Evolutionary conservation across 2,329 filamentous ascomycete genomes (phyloP), one percentile per base, ranked within the genome.

Genomic region (Triangularia verruculosa): DNA sequence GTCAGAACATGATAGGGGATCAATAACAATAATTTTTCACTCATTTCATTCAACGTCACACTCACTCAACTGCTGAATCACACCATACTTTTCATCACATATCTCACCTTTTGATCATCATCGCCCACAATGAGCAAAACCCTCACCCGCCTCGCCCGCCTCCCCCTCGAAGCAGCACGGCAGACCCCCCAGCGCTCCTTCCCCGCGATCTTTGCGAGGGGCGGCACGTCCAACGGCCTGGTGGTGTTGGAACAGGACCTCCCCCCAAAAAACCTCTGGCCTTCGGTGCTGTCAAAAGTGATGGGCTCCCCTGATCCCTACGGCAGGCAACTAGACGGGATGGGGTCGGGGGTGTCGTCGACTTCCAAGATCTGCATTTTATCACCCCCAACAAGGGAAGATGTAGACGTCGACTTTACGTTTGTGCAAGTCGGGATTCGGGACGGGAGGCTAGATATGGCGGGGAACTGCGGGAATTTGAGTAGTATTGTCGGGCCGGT

Each of bases 401-500:
- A 67, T 20, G 67, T 67, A 32, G 68, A 69, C 12, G 66, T 72
- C 11, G 68, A 70, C 12, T 92, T 89, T 71, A 92, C 89, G 0
- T 92, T 92, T 72, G 84, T 89, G 1, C 86, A 88, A 43, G 78
- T 92, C 6, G 89, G 89, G 2, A 83, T 92, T 61, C 82, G 83
- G 59, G 81, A 88, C 68, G 77, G 78, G 4, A 75, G 78, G 30
- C 80, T 92, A 2, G 89, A 92, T 70, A 82, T 85, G 70, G 85
- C 86, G 0, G 86, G 88, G 24, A 92, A 91, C 69, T 92, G 89
- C 72, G 89, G 89, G n/a, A 92, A 92, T 72, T 89, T 92, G 87
- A 85, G 80, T 5, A 81, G 83, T 47, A 82, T 86, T 0, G 82
- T 92, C 54, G 90, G 89, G 0, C 89, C 89, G 0, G 88, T 85